phyloP scores from a whole-genome alignment of 129 eudicot genomes.

The Escallonia rubra region DNA sequence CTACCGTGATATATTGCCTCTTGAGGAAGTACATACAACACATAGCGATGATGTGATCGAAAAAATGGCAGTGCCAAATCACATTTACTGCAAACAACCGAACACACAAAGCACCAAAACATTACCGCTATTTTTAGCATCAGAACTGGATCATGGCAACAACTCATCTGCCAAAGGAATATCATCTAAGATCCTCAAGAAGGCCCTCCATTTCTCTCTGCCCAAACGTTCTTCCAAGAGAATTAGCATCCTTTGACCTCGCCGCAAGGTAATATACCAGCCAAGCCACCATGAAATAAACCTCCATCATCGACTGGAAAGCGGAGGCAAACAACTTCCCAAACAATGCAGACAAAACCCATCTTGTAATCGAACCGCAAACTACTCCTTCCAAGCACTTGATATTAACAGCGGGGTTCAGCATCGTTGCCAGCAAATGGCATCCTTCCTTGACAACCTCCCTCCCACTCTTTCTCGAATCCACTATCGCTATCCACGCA shows the following conservation, averaged over 20 bases:
- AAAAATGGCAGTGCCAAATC: constrained; percentile 59
- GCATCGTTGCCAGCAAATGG: constrained; percentile 56
- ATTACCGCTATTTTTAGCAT: constrained; percentile 32
- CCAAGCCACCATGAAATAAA: constrained; percentile 91
- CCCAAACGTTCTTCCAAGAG: constrained; percentile 69
- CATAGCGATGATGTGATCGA: constrained; percentile 37
- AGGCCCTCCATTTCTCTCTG: constrained; percentile 70
- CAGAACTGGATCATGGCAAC: constrained; percentile 23
- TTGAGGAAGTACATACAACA: constrained; percentile 60
- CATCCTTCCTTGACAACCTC: constrained; percentile 91
- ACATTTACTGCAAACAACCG: constrained; percentile 34
- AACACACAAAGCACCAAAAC: constrained; percentile 48
- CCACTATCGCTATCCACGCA: constrained; percentile 89
- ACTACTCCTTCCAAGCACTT: constrained; percentile 71
- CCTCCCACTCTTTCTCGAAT: constrained; percentile 74
- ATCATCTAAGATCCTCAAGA: constrained; percentile 63
- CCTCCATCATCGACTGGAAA: constrained; percentile 78
- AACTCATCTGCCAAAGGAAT: constrained; percentile 10
- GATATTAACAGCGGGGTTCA: constrained; percentile 62
- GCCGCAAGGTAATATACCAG: constrained; percentile 73
- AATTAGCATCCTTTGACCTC: constrained; percentile 63
- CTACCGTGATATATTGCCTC: constrained; percentile 57
- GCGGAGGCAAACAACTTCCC: constrained; percentile 65
- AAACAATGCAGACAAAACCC: constrained; percentile 43
- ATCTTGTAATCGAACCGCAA: constrained; percentile 71